Percentiles rank a stretch among this genome's conserved stretches.
Evolutionary conservation across 2,329 filamentous ascomycete genomes (phyloP).

Genomic region (Cercospora sp.): DNA sequence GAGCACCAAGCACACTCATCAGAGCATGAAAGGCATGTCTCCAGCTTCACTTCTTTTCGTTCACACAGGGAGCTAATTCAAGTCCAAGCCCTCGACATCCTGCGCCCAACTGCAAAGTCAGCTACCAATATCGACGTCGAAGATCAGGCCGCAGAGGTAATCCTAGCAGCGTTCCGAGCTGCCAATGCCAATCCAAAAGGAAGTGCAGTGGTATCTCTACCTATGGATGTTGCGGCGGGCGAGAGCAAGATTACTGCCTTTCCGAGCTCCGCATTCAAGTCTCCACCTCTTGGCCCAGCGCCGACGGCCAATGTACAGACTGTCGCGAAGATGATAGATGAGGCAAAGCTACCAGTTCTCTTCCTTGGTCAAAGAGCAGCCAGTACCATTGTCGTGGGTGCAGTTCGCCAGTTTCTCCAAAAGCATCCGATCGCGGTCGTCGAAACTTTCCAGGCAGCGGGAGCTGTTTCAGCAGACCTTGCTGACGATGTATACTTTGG

Average conservation of each 20-base stretch:
- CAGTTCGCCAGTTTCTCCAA: slow-evolving; percentile 45
- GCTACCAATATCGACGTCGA: slow-evolving; percentile 47
- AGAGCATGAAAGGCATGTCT: slow-evolving; percentile 42
- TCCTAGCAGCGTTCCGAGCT: slow-evolving; percentile 49
- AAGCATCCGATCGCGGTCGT: slow-evolving; percentile 49
- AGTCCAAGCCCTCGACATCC: slow-evolving; percentile 42
- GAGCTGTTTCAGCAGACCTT: slow-evolving; percentile 48
- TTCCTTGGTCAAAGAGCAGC: slow-evolving; percentile 50
- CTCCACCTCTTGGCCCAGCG: slow-evolving; percentile 46
- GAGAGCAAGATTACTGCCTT: slow-evolving; percentile 46
- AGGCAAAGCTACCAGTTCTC: slow-evolving; percentile 44
- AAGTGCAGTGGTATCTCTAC: slow-evolving; percentile 47
- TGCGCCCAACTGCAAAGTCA: slow-evolving; percentile 48
- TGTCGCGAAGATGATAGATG: slow-evolving; percentile 39
- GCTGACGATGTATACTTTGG: slow-evolving; percentile 49
- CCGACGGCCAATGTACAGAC: slow-evolving; percentile 37
- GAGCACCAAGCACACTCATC: slow-evolving; percentile 50
- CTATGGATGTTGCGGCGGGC: slow-evolving; percentile 47
- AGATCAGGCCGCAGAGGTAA: slow-evolving; percentile 51
- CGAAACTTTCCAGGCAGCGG: slow-evolving; percentile 55
- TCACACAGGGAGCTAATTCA: background rate
- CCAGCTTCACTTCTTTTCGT: background rate
- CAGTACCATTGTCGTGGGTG: slow-evolving; percentile 43
- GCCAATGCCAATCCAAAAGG: slow-evolving; percentile 47
- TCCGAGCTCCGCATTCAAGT: slow-evolving; percentile 41